phyloP scores from a whole-genome alignment of 768 basidiomycete species.

The Lactarius trivialis region DNA sequence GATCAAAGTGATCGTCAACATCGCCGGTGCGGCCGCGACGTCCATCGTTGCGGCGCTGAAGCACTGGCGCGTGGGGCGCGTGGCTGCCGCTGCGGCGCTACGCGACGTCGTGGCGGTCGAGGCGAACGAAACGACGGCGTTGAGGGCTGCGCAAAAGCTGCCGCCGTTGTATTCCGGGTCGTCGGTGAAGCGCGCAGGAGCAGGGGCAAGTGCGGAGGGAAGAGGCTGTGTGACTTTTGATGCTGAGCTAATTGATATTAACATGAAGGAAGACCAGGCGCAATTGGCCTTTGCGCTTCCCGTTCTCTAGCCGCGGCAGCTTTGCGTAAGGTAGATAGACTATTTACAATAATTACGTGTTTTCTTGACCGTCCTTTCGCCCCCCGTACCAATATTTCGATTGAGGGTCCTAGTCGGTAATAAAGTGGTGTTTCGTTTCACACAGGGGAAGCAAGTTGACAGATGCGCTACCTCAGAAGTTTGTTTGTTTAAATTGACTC shows the following conservation, averaged over 20 bases:
- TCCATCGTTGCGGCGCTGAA: conserved; percentile 12
- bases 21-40: conserved; percentile 7
- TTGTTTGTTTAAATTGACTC: too few relatives aligned
- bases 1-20: conserved; percentile 18
- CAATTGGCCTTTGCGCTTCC: conserved; percentile 1
- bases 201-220: not conserved
- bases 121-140: conserved; percentile 10
- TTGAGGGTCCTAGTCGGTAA: not conserved
- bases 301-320: not conserved
- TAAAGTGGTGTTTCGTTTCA: too few relatives aligned
- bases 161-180: not conserved
- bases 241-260: conserved; percentile 8
- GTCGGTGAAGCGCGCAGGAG: not conserved
- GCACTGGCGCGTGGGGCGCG: conserved; percentile 4
- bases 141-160: not conserved
- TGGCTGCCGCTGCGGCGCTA: not conserved
- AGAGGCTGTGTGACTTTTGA: not conserved
- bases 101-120: not conserved
- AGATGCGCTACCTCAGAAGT: too few relatives aligned
- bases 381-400: too few relatives aligned
- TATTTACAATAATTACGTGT: too few relatives aligned
- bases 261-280: conserved; percentile 8
- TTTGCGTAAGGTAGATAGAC: not conserved
- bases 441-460: not conserved
- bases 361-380: too few relatives aligned